Evolutionary conservation across 2,329 filamentous ascomycete genomes (phyloP).

Genomic region (Didymella keratinophila): DNA sequence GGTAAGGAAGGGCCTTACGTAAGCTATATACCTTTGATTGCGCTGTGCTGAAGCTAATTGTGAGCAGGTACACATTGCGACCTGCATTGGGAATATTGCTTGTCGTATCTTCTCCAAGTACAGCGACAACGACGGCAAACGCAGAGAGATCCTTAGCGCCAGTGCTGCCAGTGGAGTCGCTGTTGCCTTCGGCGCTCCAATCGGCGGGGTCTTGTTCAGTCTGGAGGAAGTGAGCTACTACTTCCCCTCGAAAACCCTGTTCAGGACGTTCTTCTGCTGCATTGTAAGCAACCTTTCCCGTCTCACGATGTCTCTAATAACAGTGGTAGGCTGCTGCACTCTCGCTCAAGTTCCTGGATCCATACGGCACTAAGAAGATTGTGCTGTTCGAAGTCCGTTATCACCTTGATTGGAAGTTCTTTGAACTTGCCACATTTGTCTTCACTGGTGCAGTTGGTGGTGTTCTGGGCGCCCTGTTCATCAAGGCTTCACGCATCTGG

Average conservation of each 20-base stretch:
- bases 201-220: constrained; percentile 89
- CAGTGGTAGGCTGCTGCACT: constrained; percentile 70
- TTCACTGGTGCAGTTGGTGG: constrained; percentile 88
- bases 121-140: constrained; percentile 90
- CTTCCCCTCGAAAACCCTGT: constrained; percentile 95
- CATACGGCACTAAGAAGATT: constrained; percentile 95
- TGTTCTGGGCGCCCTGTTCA: constrained; percentile 86
- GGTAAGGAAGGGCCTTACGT: constrained; percentile 73
- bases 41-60: background rate
- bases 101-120: constrained; percentile 96
- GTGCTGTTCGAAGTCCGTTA: constrained; percentile 97
- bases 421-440: constrained; percentile 86
- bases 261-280: constrained; percentile 97
- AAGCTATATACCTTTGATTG: background rate
- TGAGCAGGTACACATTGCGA: constrained; percentile 92
- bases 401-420: constrained; percentile 88
- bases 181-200: constrained; percentile 91
- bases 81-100: constrained; percentile 92
- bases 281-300: constrained; percentile 65
- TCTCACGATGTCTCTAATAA: background rate
- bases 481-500: constrained; percentile 93
- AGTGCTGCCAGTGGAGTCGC: constrained; percentile 91
- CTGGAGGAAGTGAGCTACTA: constrained; percentile 97
- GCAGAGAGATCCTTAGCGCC: constrained; percentile 91
- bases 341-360: constrained; percentile 92